These are phyloP conservation scores for Hygrocybe punicea DNA, from an alignment of 768 basidiomycete species.

Conservation along the genomic window DNA sequence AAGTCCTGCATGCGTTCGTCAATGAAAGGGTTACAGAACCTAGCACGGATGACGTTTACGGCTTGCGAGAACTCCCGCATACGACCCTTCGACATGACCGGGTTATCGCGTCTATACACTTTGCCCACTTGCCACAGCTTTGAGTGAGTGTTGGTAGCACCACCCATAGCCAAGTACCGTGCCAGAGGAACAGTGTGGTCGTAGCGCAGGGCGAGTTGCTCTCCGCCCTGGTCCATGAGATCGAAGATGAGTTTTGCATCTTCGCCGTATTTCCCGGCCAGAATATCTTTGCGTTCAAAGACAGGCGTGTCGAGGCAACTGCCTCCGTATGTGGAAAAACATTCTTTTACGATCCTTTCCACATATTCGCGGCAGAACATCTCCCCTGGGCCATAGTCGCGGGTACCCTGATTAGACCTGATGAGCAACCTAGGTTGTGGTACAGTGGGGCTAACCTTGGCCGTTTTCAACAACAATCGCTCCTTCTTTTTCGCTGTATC, in stretches of 20 bases:
- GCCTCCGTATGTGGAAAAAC: conserved; percentile 86
- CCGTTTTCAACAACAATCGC: conserved; percentile 80
- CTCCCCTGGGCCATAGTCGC: conserved; percentile 89
- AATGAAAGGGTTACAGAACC: not conserved
- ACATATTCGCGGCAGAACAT: conserved; percentile 91
- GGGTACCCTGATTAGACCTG: conserved; percentile 64
- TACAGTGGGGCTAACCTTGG: conserved; percentile 57
- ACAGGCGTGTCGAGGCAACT: conserved; percentile 96
- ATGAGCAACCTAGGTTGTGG: conserved; percentile 7
- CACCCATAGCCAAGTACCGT: conserved; percentile 91
- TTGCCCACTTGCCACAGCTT: conserved; percentile 99
- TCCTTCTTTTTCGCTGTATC: conserved; percentile 62
- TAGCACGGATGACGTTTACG: conserved; percentile 42
- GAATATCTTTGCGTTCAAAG: conserved; percentile 94
- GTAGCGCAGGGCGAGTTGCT: conserved; percentile 89
- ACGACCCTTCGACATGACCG: conserved; percentile 95
- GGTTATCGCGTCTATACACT: conserved; percentile 94
- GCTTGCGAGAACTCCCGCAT: conserved; percentile 99
- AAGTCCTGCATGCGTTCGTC: conserved; percentile 62
- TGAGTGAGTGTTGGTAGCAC: conserved; percentile 65
- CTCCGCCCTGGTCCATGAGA: conserved; percentile 95
- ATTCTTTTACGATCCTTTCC: conserved; percentile 81
- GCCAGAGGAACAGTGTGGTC: conserved; percentile 98
- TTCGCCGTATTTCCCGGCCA: conserved; percentile 97
- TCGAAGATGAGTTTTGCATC: conserved; percentile 98